Evolutionary conservation across 148 eudicot genomes (phyloP).

Genomic region (Silene latifolia): DNA sequence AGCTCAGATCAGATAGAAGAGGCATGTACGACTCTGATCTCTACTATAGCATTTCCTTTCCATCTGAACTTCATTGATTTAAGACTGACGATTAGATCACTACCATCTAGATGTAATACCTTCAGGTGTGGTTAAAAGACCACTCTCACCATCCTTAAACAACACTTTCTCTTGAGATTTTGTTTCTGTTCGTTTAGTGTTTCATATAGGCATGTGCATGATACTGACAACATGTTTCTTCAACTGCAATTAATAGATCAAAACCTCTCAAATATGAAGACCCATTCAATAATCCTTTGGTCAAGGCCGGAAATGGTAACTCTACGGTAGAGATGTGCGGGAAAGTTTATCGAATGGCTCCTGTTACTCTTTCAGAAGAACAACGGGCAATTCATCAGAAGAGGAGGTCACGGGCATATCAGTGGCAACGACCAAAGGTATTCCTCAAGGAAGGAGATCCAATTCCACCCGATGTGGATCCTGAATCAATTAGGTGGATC

Average conservation of each 20-base stretch:
- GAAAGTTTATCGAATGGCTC: slow-evolving; percentile 81
- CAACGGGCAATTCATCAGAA: slow-evolving; percentile 75
- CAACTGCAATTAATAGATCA: slow-evolving; percentile 44
- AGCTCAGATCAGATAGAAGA: slow-evolving; percentile 99
- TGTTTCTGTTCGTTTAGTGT: background rate
- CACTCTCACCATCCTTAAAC: slow-evolving; percentile 6
- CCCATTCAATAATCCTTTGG: slow-evolving; percentile 93
- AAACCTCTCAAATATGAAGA: slow-evolving; percentile 86
- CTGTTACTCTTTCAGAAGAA: slow-evolving; percentile 82
- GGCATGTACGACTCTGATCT: slow-evolving; percentile 86
- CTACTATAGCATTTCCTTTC: slow-evolving; percentile 9
- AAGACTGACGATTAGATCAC: background rate
- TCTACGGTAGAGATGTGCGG: slow-evolving; percentile 98
- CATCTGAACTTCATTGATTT: background rate
- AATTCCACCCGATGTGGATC: slow-evolving; percentile 89
- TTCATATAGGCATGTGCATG: slow-evolving; percentile 2
- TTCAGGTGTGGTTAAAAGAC: background rate
- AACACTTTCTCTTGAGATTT: background rate
- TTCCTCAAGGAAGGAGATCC: slow-evolving; percentile 97
- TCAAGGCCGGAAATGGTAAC: slow-evolving; percentile 65
- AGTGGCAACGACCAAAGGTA: slow-evolving; percentile 92
- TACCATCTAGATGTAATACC: background rate
- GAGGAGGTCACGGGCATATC: slow-evolving; percentile 95
- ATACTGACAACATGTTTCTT: slow-evolving; percentile 8
- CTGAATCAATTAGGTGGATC: slow-evolving; percentile 94